Conservation (phyloP, 352 stramenopile genomes). For the Pythium diclinum region DNA sequence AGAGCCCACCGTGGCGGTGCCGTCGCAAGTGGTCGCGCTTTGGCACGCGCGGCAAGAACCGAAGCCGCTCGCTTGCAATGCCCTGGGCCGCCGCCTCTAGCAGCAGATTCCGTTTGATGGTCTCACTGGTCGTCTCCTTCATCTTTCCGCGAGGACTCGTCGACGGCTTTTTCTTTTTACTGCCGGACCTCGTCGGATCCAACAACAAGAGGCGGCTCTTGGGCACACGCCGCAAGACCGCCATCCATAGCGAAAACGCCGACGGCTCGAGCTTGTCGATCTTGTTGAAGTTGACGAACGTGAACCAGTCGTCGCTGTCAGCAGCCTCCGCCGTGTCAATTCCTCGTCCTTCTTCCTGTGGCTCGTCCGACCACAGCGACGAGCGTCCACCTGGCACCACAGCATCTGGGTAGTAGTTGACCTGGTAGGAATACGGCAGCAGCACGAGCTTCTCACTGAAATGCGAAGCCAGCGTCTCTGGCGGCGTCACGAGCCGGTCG, state of each 20-base stretch:
- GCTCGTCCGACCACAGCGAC: not conserved
- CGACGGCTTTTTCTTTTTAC: not conserved
- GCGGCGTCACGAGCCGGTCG: conserved; percentile 51
- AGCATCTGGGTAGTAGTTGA: conserved; percentile 60
- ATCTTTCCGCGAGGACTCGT: conserved; percentile 15
- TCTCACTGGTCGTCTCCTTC: conserved; percentile 11
- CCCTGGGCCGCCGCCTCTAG: conserved; percentile 51
- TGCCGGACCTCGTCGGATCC: conserved; percentile 31
- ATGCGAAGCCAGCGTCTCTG: conserved; percentile 33
- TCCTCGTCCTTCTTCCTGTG: not conserved
- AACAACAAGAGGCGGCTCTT: conserved; percentile 55
- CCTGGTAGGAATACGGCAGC: conserved; percentile 74
- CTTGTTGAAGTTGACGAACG: conserved; percentile 89
- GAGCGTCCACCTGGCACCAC: not conserved
- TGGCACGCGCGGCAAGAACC: conserved; percentile 52
- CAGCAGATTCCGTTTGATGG: conserved; percentile 49
- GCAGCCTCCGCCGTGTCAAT: not conserved
- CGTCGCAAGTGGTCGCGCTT: conserved; percentile 80
- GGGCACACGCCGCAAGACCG: conserved; percentile 55
- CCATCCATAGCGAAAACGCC: conserved; percentile 74
- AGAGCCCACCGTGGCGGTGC: conserved; percentile 73
- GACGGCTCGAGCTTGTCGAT: conserved; percentile 78
- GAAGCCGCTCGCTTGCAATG: conserved; percentile 41
- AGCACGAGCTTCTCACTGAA: conserved; percentile 78
- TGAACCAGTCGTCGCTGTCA: conserved; percentile 29